Conservation (phyloP, 2,329 filamentous ascomycete species). For the Neophaeococcomyces mojaviensis region DNA sequence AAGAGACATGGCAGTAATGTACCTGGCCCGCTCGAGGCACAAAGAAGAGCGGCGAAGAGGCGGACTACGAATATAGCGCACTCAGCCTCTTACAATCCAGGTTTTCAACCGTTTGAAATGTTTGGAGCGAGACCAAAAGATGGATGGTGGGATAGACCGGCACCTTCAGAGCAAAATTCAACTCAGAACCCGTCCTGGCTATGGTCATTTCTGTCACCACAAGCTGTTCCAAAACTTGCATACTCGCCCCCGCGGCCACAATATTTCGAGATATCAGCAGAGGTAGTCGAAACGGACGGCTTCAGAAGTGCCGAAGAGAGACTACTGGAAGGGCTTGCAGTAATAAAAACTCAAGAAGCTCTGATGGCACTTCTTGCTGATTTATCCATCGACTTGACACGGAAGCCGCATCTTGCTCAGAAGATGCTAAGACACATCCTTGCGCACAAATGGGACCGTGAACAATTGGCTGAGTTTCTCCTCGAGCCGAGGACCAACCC, state of each 20-base stretch:
- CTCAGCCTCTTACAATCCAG: slow-evolving; percentile 23
- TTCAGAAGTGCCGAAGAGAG: neutral
- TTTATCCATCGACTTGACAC: slow-evolving; percentile 9
- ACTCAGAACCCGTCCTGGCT: slow-evolving; percentile 4
- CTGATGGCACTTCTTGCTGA: slow-evolving; percentile 1
- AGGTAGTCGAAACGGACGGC: neutral
- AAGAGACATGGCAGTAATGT: slow-evolving; percentile 53
- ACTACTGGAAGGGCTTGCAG: neutral
- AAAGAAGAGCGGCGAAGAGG: slow-evolving; percentile 47
- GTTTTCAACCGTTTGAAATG: slow-evolving; percentile 34
- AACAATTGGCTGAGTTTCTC: slow-evolving; percentile 16
- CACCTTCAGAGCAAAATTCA: neutral
- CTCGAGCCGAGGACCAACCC: slow-evolving; percentile 19
- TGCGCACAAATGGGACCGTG: neutral
- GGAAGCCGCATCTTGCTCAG: slow-evolving; percentile 8
- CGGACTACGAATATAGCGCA: slow-evolving; percentile 45
- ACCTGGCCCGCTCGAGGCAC: slow-evolving; percentile 56
- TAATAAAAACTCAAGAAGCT: neutral
- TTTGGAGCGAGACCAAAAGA: slow-evolving; percentile 27
- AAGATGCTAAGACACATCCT: slow-evolving; percentile 13
- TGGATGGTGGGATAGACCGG: slow-evolving; percentile 19
- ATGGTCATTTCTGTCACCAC: slow-evolving; percentile 12
- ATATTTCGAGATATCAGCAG: neutral
- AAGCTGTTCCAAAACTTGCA: neutral
- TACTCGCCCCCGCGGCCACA: neutral